A percentile compares a stretch with the other conserved stretches of the same genome.
phyloP scores from a whole-genome alignment of 495 filamentous ascomycete genomes.

The Penicillium macrosclerotiorum region DNA sequence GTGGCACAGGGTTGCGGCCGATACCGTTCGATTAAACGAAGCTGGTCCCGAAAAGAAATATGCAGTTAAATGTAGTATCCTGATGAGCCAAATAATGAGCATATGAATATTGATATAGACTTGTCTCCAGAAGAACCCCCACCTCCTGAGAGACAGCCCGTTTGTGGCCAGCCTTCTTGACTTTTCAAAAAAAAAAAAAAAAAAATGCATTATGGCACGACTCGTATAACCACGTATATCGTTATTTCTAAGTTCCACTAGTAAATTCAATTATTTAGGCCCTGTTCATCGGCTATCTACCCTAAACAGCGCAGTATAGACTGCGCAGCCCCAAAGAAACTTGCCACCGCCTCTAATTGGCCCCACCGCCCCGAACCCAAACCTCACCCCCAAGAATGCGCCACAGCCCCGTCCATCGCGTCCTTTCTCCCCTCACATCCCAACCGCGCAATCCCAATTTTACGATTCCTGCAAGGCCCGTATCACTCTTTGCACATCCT shows the following conservation, averaged over 20 bases:
- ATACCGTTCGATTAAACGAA: conserved; percentile 80
- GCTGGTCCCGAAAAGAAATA: neutral
- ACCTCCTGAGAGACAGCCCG: neutral
- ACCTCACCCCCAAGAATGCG: conserved; percentile 1
- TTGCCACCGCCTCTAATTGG: conserved; percentile 19
- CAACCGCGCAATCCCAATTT: too few relatives aligned
- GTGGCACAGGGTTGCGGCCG: conserved; percentile 64
- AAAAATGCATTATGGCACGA: too few relatives aligned
- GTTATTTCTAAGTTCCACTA: too few relatives aligned
- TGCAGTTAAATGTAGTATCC: conserved; percentile 1
- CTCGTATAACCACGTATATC: too few relatives aligned
- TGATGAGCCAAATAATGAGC: conserved; percentile 1
- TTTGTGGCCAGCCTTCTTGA: too few relatives aligned
- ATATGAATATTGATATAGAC: too few relatives aligned
- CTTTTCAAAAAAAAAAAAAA: too few relatives aligned
- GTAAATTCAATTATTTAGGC: too few relatives aligned
- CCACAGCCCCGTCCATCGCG: neutral
- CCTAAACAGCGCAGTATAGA: neutral
- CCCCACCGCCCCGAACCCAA: conserved; percentile 11
- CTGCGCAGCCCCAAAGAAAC: neutral
- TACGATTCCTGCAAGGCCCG: too few relatives aligned
- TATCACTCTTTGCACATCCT: too few relatives aligned
- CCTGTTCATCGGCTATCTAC: neutral
- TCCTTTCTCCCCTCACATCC: neutral
- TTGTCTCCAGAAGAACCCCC: too few relatives aligned